These are phyloP conservation scores for Talaromyces marneffei DNA, from an alignment of 2,329 filamentous ascomycete genomes.

Conservation along the genomic window DNA sequence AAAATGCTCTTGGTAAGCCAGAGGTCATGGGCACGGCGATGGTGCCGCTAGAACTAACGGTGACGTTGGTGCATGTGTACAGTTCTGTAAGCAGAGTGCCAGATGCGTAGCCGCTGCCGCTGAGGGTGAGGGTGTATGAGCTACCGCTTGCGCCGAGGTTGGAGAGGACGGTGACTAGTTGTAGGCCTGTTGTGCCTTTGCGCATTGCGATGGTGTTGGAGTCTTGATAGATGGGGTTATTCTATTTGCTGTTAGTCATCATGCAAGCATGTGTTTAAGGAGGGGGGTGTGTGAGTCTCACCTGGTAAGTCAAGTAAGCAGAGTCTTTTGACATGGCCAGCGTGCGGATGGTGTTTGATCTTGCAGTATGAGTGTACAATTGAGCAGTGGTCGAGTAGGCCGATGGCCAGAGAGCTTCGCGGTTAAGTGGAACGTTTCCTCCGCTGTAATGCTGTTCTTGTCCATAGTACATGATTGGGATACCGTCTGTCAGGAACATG, in stretches of 20 bases:
- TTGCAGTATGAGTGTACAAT: constrained; percentile 46
- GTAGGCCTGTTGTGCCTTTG: constrained; percentile 22
- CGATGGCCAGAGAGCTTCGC: constrained; percentile 55
- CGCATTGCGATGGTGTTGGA: constrained; percentile 41
- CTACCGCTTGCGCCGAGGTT: constrained; percentile 33
- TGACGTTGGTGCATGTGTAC: constrained; percentile 39
- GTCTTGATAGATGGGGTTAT: constrained; percentile 41
- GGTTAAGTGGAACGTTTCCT: constrained; percentile 45
- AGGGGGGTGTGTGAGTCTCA: constrained; percentile 8
- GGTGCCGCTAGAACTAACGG: constrained; percentile 40
- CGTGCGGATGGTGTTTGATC: constrained; percentile 48
- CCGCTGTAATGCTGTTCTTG: constrained; percentile 59
- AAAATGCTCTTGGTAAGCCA: constrained; percentile 39
- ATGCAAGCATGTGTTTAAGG: not conserved
- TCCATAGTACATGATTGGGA: constrained; percentile 62
- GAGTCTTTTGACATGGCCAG: constrained; percentile 36
- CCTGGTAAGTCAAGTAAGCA: constrained; percentile 38
- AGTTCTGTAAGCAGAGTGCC: constrained; percentile 24
- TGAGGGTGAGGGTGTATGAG: constrained; percentile 23
- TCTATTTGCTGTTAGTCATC: constrained; percentile 19
- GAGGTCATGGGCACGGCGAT: constrained; percentile 40
- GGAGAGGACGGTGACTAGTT: constrained; percentile 39
- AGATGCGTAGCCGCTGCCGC: constrained; percentile 23
- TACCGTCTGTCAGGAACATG: constrained; percentile 54
- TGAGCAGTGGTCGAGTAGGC: constrained; percentile 43